Evolutionary conservation across 2,329 filamentous ascomycete species (phyloP).

Genomic region (Penicillium vulpinum): DNA sequence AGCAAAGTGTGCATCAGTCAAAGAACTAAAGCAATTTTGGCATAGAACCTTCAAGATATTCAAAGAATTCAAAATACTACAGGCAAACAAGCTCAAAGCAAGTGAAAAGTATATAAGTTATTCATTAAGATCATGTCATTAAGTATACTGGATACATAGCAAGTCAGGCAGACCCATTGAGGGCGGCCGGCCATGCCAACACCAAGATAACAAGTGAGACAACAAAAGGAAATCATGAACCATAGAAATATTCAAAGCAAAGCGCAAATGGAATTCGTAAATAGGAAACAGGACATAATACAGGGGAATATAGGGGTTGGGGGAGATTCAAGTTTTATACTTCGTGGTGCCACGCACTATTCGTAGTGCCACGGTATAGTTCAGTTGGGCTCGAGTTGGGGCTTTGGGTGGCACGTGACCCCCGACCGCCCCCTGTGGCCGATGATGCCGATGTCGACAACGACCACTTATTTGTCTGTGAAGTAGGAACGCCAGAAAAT

Average conservation of each 20-base stretch:
- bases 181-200: slow-evolving; percentile 6
- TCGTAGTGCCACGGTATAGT: neutral
- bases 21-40: neutral
- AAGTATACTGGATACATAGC: slow-evolving; percentile 9
- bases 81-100: neutral
- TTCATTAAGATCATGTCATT: slow-evolving; percentile 21
- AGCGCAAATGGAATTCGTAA: slow-evolving; percentile 24
- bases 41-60: neutral
- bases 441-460: neutral
- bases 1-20: neutral
- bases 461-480: neutral
- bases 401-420: neutral
- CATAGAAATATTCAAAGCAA: slow-evolving; percentile 4
- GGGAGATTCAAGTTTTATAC: neutral
- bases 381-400: neutral
- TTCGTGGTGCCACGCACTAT: neutral
- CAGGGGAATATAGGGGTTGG: slow-evolving; percentile 36
- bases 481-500: slow-evolving; percentile 26
- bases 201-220: slow-evolving; percentile 19
- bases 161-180: slow-evolving; percentile 8
- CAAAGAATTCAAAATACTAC: neutral
- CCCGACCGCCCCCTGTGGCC: too few relatives aligned
- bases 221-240: slow-evolving; percentile 28
- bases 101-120: neutral
- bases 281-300: slow-evolving; percentile 29